phyloP scores from a whole-genome alignment of 345 rosid genomes.

The Gossypium longicalyx region DNA sequence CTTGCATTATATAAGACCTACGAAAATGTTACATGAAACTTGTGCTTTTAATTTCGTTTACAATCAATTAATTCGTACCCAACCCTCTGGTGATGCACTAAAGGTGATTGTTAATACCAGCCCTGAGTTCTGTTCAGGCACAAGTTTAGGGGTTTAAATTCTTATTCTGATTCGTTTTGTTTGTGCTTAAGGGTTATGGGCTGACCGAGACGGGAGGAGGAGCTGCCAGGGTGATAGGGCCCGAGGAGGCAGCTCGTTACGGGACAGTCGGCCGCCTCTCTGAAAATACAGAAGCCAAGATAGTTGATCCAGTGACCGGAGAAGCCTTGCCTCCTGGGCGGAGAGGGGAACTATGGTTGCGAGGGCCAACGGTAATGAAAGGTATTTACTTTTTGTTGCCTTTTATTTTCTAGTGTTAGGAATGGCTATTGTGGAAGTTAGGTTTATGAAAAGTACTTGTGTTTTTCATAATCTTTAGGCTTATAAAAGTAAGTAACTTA shows the following conservation, averaged over 20 bases:
- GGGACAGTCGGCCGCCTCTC: slow-evolving; percentile 50
- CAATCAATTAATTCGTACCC: background rate
- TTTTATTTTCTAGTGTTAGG: background rate
- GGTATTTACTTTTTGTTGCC: slow-evolving; percentile 30
- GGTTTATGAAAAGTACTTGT: background rate
- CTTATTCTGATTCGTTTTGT: background rate
- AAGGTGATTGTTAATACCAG: too few species aligned
- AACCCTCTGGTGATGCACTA: background rate
- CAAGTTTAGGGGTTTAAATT: too few species aligned
- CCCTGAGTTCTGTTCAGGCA: background rate
- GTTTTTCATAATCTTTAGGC: background rate
- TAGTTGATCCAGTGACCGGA: slow-evolving; percentile 71
- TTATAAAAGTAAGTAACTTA: background rate
- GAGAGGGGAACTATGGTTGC: slow-evolving; percentile 80
- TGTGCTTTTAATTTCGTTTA: background rate
- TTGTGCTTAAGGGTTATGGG: background rate
- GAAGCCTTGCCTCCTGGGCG: slow-evolving; percentile 64
- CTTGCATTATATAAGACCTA: background rate
- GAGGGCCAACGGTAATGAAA: slow-evolving; percentile 78
- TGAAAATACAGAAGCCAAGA: slow-evolving; percentile 65
- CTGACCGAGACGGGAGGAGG: background rate
- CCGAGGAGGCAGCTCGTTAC: background rate
- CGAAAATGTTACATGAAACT: too few species aligned
- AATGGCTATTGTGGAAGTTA: background rate
- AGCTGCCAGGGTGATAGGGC: background rate